A percentile compares a stretch with the other conserved stretches of the same genome.
These are phyloP conservation scores for Pyrenula aspistea DNA, from an alignment of 495 filamentous ascomycete genomes.

Conservation along the genomic window DNA sequence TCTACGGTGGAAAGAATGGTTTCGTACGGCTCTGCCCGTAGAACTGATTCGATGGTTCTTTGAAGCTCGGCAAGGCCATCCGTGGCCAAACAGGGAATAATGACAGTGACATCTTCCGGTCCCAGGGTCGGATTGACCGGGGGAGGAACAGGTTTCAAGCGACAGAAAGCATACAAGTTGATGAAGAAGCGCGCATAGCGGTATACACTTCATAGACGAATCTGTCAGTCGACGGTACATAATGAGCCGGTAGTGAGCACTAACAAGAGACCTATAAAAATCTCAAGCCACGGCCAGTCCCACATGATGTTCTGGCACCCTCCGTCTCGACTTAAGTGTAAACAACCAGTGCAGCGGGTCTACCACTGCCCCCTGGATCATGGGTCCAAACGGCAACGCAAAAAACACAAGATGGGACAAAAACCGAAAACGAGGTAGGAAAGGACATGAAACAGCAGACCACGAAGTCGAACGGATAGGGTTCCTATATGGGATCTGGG, in stretches of 20 bases:
- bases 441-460: neutral
- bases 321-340: neutral
- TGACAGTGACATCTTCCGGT: slow-evolving; percentile 61
- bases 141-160: slow-evolving; percentile 48
- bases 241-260: slow-evolving; percentile 11
- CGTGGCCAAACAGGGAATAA: slow-evolving; percentile 58
- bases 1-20: slow-evolving; percentile 55
- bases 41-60: slow-evolving; percentile 47
- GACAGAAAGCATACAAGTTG: slow-evolving; percentile 53
- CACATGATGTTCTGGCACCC: neutral
- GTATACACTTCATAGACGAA: slow-evolving; percentile 30
- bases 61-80: slow-evolving; percentile 42
- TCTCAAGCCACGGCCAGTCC: neutral
- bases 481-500: neutral
- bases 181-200: slow-evolving; percentile 56
- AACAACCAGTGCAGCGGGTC: neutral
- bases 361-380: neutral
- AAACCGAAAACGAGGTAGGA: neutral
- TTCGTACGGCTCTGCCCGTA: slow-evolving; percentile 41
- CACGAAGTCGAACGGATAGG: neutral
- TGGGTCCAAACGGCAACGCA: neutral
- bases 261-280: slow-evolving; percentile 36
- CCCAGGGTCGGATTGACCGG: slow-evolving; percentile 51
- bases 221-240: slow-evolving; percentile 4
- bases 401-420: neutral